Base-by-base conservation (phyloP, 2,329 filamentous ascomycete species). In the Aspergillus sp. region DNA sequence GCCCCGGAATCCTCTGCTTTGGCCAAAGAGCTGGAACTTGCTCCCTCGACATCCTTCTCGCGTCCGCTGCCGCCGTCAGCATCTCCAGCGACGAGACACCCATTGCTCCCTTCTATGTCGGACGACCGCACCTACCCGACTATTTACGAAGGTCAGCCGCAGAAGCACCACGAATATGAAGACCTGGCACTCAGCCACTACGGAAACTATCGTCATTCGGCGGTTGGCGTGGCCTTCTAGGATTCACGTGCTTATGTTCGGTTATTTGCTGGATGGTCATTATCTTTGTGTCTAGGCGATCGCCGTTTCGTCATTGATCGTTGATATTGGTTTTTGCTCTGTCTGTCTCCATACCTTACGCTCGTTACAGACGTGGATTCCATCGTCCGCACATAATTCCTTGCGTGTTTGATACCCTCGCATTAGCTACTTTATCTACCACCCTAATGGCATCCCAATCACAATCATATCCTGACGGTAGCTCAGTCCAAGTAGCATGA, bases 221-320 rank as follows among this genome's bases (percentile, higher is more conserved):
- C 45, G 26, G 38, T 47, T 33, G 61, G 65, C 17, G 60, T 65
- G 17, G 58, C 57, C 13, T 32, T 64, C n/a, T 65, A 62, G 46
- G 9, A 38, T 38, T n/a, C 35, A 38, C 35, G 16, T n/a, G 35
- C 36, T 49, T 42, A 8, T 38, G 14, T 17, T 38, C 35, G 11
- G 16, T 38, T 6, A 7, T 17, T 38, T 17, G 35, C 16, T 38
- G 35, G 14, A 38, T 38, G 14, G 14, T 2, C 22, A 14, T n/a
- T 38, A 38, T 17, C 2, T 38, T n/a, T 38, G 14, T 38, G 35
- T 38, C 35, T 30, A 30, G 7, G 9, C 10, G 10, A 30, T 30
- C 8, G 8, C 26, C 6, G 8, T 30, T 30, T 11, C 26, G 26
- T 8, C 9, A 8, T 30, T 30, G 26, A 30, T 30, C 26, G 26